phyloP scores from a whole-genome alignment of 495 filamentous ascomycete genomes.

The Penicillium goetzii region DNA sequence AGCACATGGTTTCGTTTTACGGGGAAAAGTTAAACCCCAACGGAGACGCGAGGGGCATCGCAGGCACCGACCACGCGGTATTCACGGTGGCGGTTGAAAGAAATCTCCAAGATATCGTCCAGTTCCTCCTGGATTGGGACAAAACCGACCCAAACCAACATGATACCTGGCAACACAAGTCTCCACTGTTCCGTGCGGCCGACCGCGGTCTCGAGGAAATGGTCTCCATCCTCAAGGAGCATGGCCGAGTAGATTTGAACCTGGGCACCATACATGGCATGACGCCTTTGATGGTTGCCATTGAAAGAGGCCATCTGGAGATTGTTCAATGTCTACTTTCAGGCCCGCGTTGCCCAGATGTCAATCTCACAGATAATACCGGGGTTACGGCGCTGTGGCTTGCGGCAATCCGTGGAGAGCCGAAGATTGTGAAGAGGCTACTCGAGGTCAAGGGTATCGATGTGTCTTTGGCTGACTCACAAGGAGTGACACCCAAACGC shows the following conservation, averaged over 20 bases:
- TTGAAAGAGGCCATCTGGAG: slow-evolving; percentile 6
- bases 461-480: background rate
- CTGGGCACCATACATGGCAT: slow-evolving; percentile 25
- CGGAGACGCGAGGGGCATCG: slow-evolving; percentile 9
- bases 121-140: slow-evolving; percentile 25
- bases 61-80: slow-evolving; percentile 23
- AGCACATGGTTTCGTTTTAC: slow-evolving; percentile 26
- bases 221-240: slow-evolving; percentile 19
- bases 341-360: slow-evolving; percentile 20
- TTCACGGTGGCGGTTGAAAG: slow-evolving; percentile 28
- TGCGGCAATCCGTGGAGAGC: slow-evolving; percentile 25
- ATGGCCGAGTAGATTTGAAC: slow-evolving; percentile 27
- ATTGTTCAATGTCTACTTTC: slow-evolving; percentile 19
- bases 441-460: slow-evolving; percentile 23
- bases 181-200: slow-evolving; percentile 28
- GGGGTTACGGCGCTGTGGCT: slow-evolving; percentile 26
- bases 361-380: slow-evolving; percentile 25
- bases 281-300: slow-evolving; percentile 26
- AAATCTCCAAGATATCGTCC: slow-evolving; percentile 21
- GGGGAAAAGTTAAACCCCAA: slow-evolving; percentile 29
- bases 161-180: slow-evolving; percentile 26
- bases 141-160: slow-evolving; percentile 30
- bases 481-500: background rate
- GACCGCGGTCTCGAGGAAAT: slow-evolving; percentile 20
- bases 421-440: slow-evolving; percentile 23